Base-by-base conservation (phyloP, 2,329 filamentous ascomycete genomes). In the Cladosporium phlei region DNA sequence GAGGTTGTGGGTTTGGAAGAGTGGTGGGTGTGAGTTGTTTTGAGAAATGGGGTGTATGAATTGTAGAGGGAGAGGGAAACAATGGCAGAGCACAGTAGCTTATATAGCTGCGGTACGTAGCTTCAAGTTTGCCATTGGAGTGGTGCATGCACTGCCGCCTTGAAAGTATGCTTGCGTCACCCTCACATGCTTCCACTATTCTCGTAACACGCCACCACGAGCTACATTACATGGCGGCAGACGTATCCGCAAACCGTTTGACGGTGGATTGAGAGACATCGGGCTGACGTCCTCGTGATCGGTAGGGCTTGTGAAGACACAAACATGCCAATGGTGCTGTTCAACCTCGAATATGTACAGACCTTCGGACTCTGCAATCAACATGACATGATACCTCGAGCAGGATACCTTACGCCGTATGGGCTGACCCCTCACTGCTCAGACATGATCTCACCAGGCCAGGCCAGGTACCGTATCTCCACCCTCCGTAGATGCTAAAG, bases 81-180 rank as follows among this genome's bases (percentile, higher is more conserved):
- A 28, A 10, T 10, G 12, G 21, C n/a, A 2, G 17, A 19, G 6
- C 19, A 12, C 38, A 3, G 39, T 17, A 33, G 39, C 19, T 43
- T 33, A 33, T 43, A 43, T 43, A 43, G 28, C 39, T 33, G 17
- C 29, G 39, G n/a, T n/a, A n/a, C n/a, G n/a, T n/a, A n/a, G n/a
- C n/a, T n/a, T n/a, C n/a, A n/a, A n/a, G n/a, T n/a, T 32, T 19
- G 29, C 39, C 39, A 43, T 43, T 43, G 39, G 20, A 21, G 38
- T 40, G 17, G 17, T 29, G 19, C 27, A 43, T 43, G 39, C 28
- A 16, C 28, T 20, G 25, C 10, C 20, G 24, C 37, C 37, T 22
- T 39, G 16, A 29, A 43, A 43, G 19, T 27, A 20, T 32, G 39
- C 39, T 43, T 43, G 39, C 39, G 39, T 43, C 39, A 43, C 20